A percentile compares a stretch with the other conserved stretches of the same genome.
These are phyloP conservation scores for Hypoxylon trugodes DNA, from an alignment of 495 filamentous ascomycete species.

Conservation along the genomic window DNA sequence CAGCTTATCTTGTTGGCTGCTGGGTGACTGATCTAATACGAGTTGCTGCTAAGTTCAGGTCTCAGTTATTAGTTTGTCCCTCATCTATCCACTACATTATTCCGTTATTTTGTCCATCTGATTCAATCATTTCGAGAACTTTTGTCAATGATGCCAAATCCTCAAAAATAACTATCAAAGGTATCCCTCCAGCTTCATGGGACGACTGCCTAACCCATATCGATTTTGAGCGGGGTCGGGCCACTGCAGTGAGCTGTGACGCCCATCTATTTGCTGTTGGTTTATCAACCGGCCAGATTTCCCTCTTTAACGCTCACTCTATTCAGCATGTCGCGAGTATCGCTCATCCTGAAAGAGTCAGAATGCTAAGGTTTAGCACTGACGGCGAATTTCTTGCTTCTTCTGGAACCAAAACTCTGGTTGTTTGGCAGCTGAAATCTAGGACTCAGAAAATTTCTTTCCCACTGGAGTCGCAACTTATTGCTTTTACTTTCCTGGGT, in stretches of 20 bases:
- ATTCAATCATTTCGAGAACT: constrained; percentile 36
- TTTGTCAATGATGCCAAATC: constrained; percentile 19
- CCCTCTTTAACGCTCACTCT: constrained; percentile 36
- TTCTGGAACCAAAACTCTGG: neutral
- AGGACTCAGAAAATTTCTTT: neutral
- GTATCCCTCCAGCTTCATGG: constrained; percentile 33
- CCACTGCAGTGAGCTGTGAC: constrained; percentile 27
- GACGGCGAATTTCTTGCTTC: neutral
- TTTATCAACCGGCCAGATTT: constrained; percentile 39
- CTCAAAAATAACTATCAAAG: constrained; percentile 23
- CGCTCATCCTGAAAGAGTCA: constrained; percentile 38
- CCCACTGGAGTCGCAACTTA: neutral
- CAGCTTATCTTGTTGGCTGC: constrained; percentile 16
- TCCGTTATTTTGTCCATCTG: constrained; percentile 45
- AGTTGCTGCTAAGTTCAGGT: constrained; percentile 45
- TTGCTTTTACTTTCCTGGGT: neutral
- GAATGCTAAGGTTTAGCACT: constrained; percentile 31
- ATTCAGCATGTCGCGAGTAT: constrained; percentile 26
- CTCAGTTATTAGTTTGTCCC: constrained; percentile 41
- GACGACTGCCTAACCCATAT: constrained; percentile 44
- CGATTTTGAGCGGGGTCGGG: constrained; percentile 36
- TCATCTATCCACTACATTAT: constrained; percentile 48
- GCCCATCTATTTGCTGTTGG: constrained; percentile 43
- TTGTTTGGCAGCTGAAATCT: neutral
- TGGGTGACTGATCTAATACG: constrained; percentile 49